Percentiles rank a stretch among this genome's conserved stretches.
Evolutionary conservation across 352 stramenopile genomes (phyloP).

Genomic region (Aphanomyces astaci): DNA sequence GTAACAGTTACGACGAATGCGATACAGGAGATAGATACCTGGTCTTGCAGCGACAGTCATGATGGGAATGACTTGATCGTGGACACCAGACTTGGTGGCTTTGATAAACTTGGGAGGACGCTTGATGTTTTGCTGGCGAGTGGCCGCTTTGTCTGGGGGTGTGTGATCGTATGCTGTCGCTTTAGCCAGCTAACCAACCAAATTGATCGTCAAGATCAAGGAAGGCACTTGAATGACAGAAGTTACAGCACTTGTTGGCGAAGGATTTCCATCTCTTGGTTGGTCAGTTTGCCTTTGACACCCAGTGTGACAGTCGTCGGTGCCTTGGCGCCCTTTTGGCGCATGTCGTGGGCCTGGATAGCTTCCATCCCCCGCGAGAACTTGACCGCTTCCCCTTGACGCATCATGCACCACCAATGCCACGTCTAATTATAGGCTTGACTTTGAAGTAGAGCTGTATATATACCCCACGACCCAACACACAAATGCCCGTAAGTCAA

Average conservation of each 20-base stretch:
- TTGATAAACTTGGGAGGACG: constrained; percentile 21
- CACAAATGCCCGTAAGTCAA: too few relatives aligned
- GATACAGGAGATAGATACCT: neutral
- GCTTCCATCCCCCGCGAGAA: neutral
- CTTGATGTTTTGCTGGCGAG: constrained; percentile 5
- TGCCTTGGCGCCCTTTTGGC: neutral
- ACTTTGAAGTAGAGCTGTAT: too few relatives aligned
- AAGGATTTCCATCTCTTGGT: constrained; percentile 64
- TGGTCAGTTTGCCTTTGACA: constrained; percentile 34
- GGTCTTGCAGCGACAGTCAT: neutral
- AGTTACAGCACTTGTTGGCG: constrained; percentile 32
- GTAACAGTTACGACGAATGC: neutral
- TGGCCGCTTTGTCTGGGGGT: constrained; percentile 25
- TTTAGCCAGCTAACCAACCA: constrained; percentile 36
- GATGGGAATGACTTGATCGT: constrained; percentile 12
- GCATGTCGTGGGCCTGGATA: neutral
- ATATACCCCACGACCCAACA: too few relatives aligned
- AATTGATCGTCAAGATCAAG: too few relatives aligned
- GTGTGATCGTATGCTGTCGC: constrained; percentile 51
- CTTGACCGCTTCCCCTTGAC: neutral
- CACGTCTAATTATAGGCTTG: too few relatives aligned
- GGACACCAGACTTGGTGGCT: constrained; percentile 43
- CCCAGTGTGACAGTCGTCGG: constrained; percentile 3
- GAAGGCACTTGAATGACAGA: too few relatives aligned
- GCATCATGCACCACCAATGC: neutral